phyloP scores from a whole-genome alignment of 139 green algal species.

The Chlamydomonas incerta region DNA sequence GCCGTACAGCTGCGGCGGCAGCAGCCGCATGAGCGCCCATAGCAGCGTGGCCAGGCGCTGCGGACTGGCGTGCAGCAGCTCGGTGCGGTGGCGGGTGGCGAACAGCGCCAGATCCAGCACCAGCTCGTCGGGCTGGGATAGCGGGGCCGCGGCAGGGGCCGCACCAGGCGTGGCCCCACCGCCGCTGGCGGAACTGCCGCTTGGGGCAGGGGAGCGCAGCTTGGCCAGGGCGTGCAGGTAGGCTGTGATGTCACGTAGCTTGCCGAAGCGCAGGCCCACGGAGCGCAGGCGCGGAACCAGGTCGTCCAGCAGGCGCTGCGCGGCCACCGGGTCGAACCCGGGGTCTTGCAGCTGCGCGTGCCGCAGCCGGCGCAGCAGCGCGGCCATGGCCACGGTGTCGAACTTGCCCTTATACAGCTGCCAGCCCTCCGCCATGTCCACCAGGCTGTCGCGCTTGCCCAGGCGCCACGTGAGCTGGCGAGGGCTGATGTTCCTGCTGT shows the following conservation, averaged over 20 bases:
- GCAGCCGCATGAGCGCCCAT: slow-evolving; percentile 2
- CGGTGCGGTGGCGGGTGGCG: neutral
- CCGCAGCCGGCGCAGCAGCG: slow-evolving; percentile 19
- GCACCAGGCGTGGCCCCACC: neutral
- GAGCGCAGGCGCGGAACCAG: slow-evolving; percentile 6
- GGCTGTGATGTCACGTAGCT: slow-evolving; percentile 10
- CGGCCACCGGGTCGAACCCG: neutral
- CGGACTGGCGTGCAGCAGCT: neutral
- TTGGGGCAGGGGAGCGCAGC: slow-evolving; percentile 10
- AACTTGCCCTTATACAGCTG: slow-evolving; percentile 20
- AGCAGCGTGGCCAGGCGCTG: slow-evolving; percentile 17
- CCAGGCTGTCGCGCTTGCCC: slow-evolving; percentile 11
- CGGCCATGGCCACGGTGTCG: slow-evolving; percentile 35
- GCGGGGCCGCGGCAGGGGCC: neutral
- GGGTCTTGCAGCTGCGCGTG: slow-evolving; percentile 12
- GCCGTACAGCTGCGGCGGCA: neutral
- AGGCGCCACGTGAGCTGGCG: slow-evolving; percentile 18
- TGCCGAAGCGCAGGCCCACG: slow-evolving; percentile 13
- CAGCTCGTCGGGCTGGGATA: neutral
- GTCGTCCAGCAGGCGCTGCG: slow-evolving; percentile 4
- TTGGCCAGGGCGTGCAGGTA: slow-evolving; percentile 37
- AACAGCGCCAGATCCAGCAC: slow-evolving; percentile 14
- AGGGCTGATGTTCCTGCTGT: neutral
- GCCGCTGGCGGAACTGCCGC: too few relatives aligned
- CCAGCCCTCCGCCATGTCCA: slow-evolving; percentile 15